Evolutionary conservation across 1,284 basidiomycete genomes (phyloP), one percentile per base, ranked within the genome.

Genomic region (Sporisorium sorghi): DNA sequence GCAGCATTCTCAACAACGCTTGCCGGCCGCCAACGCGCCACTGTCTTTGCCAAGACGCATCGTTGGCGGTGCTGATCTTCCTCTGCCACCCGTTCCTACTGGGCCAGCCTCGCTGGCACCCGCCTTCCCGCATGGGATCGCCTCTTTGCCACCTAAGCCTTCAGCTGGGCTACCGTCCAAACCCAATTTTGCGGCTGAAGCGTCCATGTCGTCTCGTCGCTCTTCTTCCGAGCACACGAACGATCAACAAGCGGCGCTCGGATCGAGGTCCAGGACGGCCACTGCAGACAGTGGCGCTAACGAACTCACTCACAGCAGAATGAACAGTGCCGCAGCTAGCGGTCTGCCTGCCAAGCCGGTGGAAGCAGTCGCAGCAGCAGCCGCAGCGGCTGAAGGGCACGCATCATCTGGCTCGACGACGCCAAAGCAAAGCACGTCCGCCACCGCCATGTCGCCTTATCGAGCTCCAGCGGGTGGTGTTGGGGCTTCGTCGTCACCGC

Each of bases 291-390:
- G 58, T 19, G 24, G 19, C 9, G 14, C 30, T 3, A 35, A 47
- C 26, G 60, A 59, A 0, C 39, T 24, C 17, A 33, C 40, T 26
- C 66, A 58, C 43, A 55, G 60, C 50, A 56, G 61, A 19, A 59
- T 57, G 57, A 58, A 21, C 35, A 70, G 61, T 30, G 48, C 57
- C 12, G 43, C 59, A 17, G 50, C 57, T 2, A 56, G 52, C 60
- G 44, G 57, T 30, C 43, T 70, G 28, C 67, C 67, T 24, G 57
- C 67, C 48, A 70, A 70, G 49, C 67, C 67, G n/a, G 57, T 70
- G 9, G 61, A 70, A 30, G 67, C 67, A 11, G 60, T 58, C 33
- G 66, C 66, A 21, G 59, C 66, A 21, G 59, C 66, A 21, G 59
- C 33, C 6, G 33, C 58, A n/a, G 55, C 55, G 3, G 53, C 58